phyloP scores from a whole-genome alignment of 225 moss, liverwort and hornwort genomes.

The Marchantia paleacea region DNA sequence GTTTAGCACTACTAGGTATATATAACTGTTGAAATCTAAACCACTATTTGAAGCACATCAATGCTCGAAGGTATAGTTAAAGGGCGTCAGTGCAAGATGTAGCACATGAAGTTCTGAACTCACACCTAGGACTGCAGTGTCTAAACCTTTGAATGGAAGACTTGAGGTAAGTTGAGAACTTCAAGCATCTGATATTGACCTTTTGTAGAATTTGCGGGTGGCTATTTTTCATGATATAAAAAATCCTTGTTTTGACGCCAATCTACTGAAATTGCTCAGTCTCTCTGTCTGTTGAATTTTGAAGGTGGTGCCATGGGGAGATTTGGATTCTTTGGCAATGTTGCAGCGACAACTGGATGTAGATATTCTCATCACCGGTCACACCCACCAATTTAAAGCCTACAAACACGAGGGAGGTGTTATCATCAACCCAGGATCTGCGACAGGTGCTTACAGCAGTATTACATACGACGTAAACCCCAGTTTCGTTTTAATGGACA shows the following conservation, averaged over 20 bases:
- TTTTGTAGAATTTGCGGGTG: too few species aligned
- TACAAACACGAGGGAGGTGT: slow-evolving; percentile 92
- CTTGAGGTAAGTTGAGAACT: too few species aligned
- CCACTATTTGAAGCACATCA: too few species aligned
- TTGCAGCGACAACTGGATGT: slow-evolving; percentile 81
- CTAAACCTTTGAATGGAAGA: too few species aligned
- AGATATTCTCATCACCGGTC: slow-evolving; percentile 82
- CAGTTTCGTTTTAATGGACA: slow-evolving; percentile 90
- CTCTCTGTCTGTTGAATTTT: background rate
- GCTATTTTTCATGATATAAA: too few species aligned
- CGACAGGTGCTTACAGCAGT: slow-evolving; percentile 90
- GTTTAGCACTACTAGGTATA: too few species aligned
- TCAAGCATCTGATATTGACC: too few species aligned
- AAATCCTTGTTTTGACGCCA: background rate
- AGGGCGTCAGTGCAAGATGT: too few species aligned
- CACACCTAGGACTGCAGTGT: too few species aligned
- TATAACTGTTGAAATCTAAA: too few species aligned
- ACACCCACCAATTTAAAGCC: slow-evolving; percentile 88
- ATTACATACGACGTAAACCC: slow-evolving; percentile 90
- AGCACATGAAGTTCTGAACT: too few species aligned
- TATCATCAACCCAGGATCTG: slow-evolving; percentile 89
- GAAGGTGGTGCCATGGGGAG: slow-evolving; percentile 89
- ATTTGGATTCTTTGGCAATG: slow-evolving; percentile 86
- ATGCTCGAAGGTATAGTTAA: too few species aligned
- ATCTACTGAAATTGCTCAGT: background rate